Base-by-base conservation (phyloP, 441 rosid genomes). In the Bocquillonia castaneifolia region DNA sequence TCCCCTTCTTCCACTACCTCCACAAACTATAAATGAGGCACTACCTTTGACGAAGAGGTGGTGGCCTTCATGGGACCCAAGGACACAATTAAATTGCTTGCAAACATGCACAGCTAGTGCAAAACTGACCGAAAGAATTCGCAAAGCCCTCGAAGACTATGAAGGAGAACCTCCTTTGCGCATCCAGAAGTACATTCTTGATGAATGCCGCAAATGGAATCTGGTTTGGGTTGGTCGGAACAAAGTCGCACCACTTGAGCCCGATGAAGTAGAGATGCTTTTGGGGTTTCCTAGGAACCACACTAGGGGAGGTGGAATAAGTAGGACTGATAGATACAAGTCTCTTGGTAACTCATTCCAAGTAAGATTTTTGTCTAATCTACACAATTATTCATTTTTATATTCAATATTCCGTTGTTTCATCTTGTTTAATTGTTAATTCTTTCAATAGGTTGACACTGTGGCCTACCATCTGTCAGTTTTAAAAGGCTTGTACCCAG, bases 271-370 rank as follows among this genome's bases (percentile, higher is more conserved):
- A 45, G 99, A 93, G 72, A 82, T 80, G 85, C 88, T 93, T 66
- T 66, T 93, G 36, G 99, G 96, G 0, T 93, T 91, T 70, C 99
- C 99, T 0, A 91, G 29, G 70, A 91, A 89, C 66, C 99, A 93
- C 79, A 93, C 97, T 0, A 83, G 97, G 65, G 96, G 99, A 39
- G 96, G 98, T 31, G 96, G 98, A 28, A 78, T 84, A 6, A 86
- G 90, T 52, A 82, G 92, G 76, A 88, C 93, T 0, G 92, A 88
- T 5, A 78, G 99, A 61, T 84, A 82, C 65, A 93, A 83, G 71
- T 87, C 99, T 0, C 92, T 93, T 0, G 99, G 96, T 53, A 93
- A 91, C 76, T 91, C 97, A 26, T 93, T 93, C 72, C 96, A 93
- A 92, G 97, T 84, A 48, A 32, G 69, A n/a, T 51, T 14, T 10